Conservation (phyloP, 768 basidiomycete species). For the Amanita molliuscula region DNA sequence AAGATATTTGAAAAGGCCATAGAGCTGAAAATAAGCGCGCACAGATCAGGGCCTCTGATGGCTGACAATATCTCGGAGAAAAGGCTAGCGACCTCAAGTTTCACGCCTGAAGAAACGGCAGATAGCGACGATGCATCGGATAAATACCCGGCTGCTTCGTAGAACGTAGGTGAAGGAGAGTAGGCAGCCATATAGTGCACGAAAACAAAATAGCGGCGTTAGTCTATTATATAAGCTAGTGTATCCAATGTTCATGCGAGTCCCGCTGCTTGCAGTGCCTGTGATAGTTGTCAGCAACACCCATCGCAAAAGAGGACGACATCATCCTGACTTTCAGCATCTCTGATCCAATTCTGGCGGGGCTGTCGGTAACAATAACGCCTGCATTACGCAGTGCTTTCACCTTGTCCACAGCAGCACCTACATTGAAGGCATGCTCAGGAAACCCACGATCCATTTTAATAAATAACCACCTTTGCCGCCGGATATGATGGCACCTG, state of each 20-base stretch:
- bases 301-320: neutral
- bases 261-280: slow-evolving; percentile 78
- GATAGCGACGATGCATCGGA: slow-evolving; percentile 43
- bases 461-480: slow-evolving; percentile 65
- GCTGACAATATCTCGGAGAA: slow-evolving; percentile 10
- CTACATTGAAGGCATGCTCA: slow-evolving; percentile 23
- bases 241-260: slow-evolving; percentile 27
- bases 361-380: slow-evolving; percentile 88
- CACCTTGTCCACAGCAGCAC: slow-evolving; percentile 91
- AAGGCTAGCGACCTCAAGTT: slow-evolving; percentile 59
- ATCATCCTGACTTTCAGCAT: slow-evolving; percentile 70
- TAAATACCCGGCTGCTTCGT: slow-evolving; percentile 54
- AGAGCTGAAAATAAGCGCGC: slow-evolving; percentile 42
- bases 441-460: neutral
- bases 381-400: slow-evolving; percentile 85
- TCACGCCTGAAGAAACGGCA: slow-evolving; percentile 47
- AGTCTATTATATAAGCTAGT: slow-evolving; percentile 13
- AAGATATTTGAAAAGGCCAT: slow-evolving; percentile 73
- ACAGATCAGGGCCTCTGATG: slow-evolving; percentile 30
- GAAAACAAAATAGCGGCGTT: neutral
- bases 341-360: slow-evolving; percentile 85
- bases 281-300: slow-evolving; percentile 5
- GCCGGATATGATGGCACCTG: slow-evolving; percentile 96
- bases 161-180: slow-evolving; percentile 30
- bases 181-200: slow-evolving; percentile 12